These are phyloP conservation scores for Mikania micrantha DNA, from an alignment of 129 eudicot genomes.

Conservation along the genomic window DNA sequence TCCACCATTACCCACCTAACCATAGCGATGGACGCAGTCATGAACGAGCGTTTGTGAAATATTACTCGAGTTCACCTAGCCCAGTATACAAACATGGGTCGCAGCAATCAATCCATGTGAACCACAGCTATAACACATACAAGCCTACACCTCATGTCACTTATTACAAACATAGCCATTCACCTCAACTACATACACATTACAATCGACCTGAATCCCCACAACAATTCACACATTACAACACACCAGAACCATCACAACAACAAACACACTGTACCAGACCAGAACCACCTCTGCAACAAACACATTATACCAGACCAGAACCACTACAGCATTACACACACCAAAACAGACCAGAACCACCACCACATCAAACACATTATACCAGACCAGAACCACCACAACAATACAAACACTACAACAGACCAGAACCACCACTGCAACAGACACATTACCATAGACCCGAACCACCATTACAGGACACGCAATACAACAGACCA, in stretches of 20 bases:
- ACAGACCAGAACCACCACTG: conserved; percentile 28
- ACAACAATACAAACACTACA: conserved; percentile 19
- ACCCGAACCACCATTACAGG: conserved; percentile 22
- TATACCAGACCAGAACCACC: conserved; percentile 21
- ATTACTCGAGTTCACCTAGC: conserved; percentile 18
- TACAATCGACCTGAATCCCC: conserved; percentile 26
- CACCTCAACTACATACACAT: conserved; percentile 34
- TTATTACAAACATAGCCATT: conserved; percentile 34
- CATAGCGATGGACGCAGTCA: conserved; percentile 29
- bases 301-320: conserved; percentile 22
- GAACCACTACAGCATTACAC: conserved; percentile 27
- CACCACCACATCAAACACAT: conserved; percentile 18
- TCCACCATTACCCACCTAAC: conserved; percentile 61
- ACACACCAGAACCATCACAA: conserved; percentile 25
- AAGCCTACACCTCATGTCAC: conserved; percentile 62
- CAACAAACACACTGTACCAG: conserved; percentile 19
- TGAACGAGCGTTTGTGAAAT: conserved; percentile 25
- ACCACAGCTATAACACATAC: conserved; percentile 56
- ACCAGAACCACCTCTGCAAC: conserved; percentile 18
- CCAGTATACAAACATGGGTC: conserved; percentile 30
- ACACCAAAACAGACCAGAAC: conserved; percentile 24
- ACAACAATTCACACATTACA: conserved; percentile 16
- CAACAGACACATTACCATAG: conserved; percentile 17
- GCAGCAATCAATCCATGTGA: conserved; percentile 29
- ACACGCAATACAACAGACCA: conserved; percentile 28